Conservation (phyloP, 2,329 filamentous ascomycete genomes). For the Tympanopsis confertula region DNA sequence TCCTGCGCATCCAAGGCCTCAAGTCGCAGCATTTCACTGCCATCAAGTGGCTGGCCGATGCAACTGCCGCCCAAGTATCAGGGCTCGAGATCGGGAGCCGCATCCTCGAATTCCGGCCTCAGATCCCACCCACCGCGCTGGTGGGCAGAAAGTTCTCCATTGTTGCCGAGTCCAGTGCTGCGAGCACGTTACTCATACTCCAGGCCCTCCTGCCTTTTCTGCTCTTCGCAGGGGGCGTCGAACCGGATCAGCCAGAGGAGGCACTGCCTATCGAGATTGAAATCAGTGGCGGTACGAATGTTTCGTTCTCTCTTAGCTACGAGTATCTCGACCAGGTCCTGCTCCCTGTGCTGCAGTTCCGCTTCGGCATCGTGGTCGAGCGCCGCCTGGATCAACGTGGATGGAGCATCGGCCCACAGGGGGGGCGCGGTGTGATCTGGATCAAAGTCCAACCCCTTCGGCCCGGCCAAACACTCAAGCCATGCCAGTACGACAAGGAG, state of each 20-base stretch:
- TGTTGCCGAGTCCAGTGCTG: constrained; percentile 33
- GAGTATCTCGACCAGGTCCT: constrained; percentile 54
- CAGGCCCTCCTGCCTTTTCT: constrained; percentile 50
- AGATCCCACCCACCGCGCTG: constrained; percentile 22
- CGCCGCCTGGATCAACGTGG: constrained; percentile 30
- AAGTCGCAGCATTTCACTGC: constrained; percentile 48
- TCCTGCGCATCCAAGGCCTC: constrained; percentile 31
- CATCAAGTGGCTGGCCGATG: constrained; percentile 38
- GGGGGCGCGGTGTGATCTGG: constrained; percentile 26
- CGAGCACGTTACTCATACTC: constrained; percentile 44
- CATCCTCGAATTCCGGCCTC: constrained; percentile 34
- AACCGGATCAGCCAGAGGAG: constrained; percentile 9
- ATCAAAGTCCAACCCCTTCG: constrained; percentile 30
- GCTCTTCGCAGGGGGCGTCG: constrained; percentile 32
- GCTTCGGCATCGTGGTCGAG: constrained; percentile 35
- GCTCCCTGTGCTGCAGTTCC: constrained; percentile 36
- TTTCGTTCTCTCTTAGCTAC: constrained; percentile 41
- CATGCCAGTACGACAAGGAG: constrained; percentile 13
- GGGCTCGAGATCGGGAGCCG: constrained; percentile 38
- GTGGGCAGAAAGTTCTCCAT: constrained; percentile 33
- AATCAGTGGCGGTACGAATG: constrained; percentile 48
- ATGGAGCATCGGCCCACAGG: constrained; percentile 35
- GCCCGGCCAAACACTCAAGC: constrained; percentile 16
- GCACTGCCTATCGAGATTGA: constrained; percentile 32
- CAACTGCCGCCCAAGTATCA: constrained; percentile 34